Evolutionary conservation across 2,329 filamentous ascomycete species (phyloP).

Genomic region (Zymoseptoria brevis): DNA sequence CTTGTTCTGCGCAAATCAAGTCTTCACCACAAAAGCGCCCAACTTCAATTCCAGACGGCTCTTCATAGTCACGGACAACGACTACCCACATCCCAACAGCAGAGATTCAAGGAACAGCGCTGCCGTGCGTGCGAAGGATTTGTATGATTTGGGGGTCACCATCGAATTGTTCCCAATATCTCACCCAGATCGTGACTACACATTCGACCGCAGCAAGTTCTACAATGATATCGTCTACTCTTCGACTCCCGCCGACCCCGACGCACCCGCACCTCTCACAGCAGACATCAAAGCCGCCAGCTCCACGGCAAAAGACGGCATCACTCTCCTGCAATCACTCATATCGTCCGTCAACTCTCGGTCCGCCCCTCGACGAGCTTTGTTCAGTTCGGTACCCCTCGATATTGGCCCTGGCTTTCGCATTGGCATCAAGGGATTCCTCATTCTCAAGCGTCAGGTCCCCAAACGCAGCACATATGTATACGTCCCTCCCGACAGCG

Average conservation of each 20-base stretch:
- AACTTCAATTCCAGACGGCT: constrained; percentile 88
- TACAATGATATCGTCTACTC: constrained; percentile 95
- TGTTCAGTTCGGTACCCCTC: constrained; percentile 80
- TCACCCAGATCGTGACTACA: constrained; percentile 47
- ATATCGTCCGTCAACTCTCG: constrained; percentile 86
- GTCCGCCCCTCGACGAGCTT: constrained; percentile 71
- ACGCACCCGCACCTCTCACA: constrained; percentile 50
- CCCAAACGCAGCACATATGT: constrained; percentile 79
- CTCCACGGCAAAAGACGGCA: constrained; percentile 63
- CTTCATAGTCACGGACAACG: constrained; percentile 95
- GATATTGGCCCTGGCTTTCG: constrained; percentile 77
- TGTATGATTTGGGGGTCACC: constrained; percentile 85
- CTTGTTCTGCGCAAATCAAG: constrained; percentile 89
- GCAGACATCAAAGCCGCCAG: constrained; percentile 46
- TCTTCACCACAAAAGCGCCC: constrained; percentile 88
- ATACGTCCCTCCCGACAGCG: constrained; percentile 64
- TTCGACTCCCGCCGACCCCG: constrained; percentile 60
- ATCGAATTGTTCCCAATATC: constrained; percentile 93
- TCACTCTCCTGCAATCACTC: constrained; percentile 70
- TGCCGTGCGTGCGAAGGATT: constrained; percentile 80
- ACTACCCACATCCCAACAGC: constrained; percentile 68
- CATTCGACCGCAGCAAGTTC: constrained; percentile 77
- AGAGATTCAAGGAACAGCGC: constrained; percentile 68
- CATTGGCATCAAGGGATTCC: constrained; percentile 90
- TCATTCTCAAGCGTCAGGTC: constrained; percentile 75